Conservation (phyloP, 2,329 filamentous ascomycete genomes). For the Trichoderma brevicompactum region DNA sequence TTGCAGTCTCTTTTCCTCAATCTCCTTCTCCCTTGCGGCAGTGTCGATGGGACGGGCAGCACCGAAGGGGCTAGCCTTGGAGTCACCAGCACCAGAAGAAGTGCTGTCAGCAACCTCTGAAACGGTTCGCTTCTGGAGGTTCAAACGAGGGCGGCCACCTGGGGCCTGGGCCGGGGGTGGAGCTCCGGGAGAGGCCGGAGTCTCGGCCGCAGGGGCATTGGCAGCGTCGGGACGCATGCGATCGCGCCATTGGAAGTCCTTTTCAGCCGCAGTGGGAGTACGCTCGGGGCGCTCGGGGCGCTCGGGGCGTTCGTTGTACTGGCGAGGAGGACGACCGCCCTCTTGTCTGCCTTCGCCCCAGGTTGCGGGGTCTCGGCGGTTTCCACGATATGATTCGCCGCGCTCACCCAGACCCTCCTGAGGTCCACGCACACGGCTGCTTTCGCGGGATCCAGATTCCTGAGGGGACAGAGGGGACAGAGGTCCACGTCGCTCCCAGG, state of each 20-base stretch:
- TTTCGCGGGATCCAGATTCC: constrained; percentile 60
- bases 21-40: constrained; percentile 81
- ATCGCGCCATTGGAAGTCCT: constrained; percentile 90
- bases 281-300: constrained; percentile 59
- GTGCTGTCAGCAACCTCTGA: constrained; percentile 66
- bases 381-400: constrained; percentile 61
- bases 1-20: constrained; percentile 84
- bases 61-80: constrained; percentile 92
- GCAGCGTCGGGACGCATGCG: constrained; percentile 83
- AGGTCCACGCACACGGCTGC: constrained; percentile 56
- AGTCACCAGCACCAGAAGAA: constrained; percentile 60
- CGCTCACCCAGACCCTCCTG: constrained; percentile 59
- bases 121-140: constrained; percentile 89
- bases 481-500: constrained; percentile 95
- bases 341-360: constrained; percentile 78
- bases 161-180: constrained; percentile 53
- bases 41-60: constrained; percentile 94
- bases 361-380: constrained; percentile 70
- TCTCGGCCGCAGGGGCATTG: constrained; percentile 66
- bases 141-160: constrained; percentile 75
- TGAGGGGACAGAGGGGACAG: constrained; percentile 70
- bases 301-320: constrained; percentile 73
- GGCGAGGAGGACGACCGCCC: constrained; percentile 77
- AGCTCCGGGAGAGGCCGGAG: constrained; percentile 74
- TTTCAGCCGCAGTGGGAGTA: constrained; percentile 82